These are phyloP conservation scores for Drechslerella coelobrocha DNA, from an alignment of 2,329 filamentous ascomycete species.

Conservation along the genomic window DNA sequence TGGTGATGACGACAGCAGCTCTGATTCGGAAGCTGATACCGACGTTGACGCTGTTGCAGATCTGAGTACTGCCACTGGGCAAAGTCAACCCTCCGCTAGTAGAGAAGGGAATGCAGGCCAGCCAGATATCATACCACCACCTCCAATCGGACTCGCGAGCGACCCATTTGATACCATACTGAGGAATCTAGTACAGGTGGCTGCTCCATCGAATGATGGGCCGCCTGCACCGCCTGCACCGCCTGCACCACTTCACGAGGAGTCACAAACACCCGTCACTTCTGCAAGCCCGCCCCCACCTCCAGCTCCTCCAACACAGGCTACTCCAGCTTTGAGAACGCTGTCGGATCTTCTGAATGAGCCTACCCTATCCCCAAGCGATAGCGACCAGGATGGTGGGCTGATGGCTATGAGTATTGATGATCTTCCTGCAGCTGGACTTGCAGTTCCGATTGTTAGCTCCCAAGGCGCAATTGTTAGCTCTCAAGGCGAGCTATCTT, in stretches of 20 bases:
- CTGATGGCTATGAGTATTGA: constrained; percentile 60
- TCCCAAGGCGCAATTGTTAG: constrained; percentile 34
- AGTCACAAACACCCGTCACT: constrained; percentile 16
- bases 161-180: constrained; percentile 17
- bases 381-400: constrained; percentile 55
- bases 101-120: constrained; percentile 21
- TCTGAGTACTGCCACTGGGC: constrained; percentile 52
- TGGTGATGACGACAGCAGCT: constrained; percentile 50
- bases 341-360: constrained; percentile 47
- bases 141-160: constrained; percentile 15
- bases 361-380: constrained; percentile 49
- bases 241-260: constrained; percentile 4
- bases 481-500: constrained; percentile 28
- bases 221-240: constrained; percentile 2
- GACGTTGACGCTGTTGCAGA: constrained; percentile 52
- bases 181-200: constrained; percentile 15
- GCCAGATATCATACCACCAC: constrained; percentile 24
- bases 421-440: constrained; percentile 55
- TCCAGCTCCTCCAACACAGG: constrained; percentile 52
- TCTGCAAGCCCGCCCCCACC: constrained; percentile 18
- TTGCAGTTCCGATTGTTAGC: constrained; percentile 41
- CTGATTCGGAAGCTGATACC: constrained; percentile 54
- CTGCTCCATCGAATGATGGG: constrained; percentile 2
- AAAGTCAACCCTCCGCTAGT: constrained; percentile 16
- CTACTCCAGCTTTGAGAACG: constrained; percentile 54